Conservation (phyloP, 352 stramenopile species). For the Globisporangium middletonii region DNA sequence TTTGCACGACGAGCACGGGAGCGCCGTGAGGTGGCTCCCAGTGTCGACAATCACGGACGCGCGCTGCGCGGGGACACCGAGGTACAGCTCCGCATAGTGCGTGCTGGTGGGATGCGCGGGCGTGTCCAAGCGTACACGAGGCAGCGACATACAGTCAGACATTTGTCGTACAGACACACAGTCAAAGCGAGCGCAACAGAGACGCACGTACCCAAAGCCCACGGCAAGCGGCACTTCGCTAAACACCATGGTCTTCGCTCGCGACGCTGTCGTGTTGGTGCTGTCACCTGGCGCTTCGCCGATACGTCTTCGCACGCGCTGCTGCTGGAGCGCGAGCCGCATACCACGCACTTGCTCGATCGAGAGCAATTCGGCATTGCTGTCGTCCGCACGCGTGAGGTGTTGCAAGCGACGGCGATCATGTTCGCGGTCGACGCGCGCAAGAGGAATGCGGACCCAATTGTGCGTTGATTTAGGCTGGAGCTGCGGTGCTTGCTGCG, state of each 20-base stretch:
- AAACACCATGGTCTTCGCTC: constrained; percentile 24
- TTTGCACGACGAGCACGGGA: constrained; percentile 61
- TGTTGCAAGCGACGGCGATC: constrained; percentile 7
- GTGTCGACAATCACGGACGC: constrained; percentile 86
- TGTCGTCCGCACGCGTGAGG: constrained; percentile 4
- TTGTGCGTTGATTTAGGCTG: not conserved
- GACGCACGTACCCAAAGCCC: constrained; percentile 53
- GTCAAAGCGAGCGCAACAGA: not conserved
- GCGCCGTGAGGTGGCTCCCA: constrained; percentile 71
- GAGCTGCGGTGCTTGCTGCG: not conserved
- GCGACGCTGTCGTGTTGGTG: not conserved
- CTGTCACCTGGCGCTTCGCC: constrained; percentile 14
- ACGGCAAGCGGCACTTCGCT: constrained; percentile 65
- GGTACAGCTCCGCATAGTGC: constrained; percentile 80
- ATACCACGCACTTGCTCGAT: constrained; percentile 12
- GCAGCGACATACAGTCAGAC: constrained; percentile 3
- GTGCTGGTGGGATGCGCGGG: constrained; percentile 27
- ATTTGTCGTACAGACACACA: not conserved
- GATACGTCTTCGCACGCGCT: constrained; percentile 38
- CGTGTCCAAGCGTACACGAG: not conserved
- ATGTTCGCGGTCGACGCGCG: constrained; percentile 3
- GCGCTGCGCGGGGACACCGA: constrained; percentile 70
- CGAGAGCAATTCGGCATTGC: not conserved
- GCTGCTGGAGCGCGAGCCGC: constrained; percentile 31
- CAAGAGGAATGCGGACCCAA: constrained; percentile 22